These are phyloP conservation scores for Coemansia sp. DNA, from an alignment of 192 early-diverging fungal species.

Conservation along the genomic window DNA sequence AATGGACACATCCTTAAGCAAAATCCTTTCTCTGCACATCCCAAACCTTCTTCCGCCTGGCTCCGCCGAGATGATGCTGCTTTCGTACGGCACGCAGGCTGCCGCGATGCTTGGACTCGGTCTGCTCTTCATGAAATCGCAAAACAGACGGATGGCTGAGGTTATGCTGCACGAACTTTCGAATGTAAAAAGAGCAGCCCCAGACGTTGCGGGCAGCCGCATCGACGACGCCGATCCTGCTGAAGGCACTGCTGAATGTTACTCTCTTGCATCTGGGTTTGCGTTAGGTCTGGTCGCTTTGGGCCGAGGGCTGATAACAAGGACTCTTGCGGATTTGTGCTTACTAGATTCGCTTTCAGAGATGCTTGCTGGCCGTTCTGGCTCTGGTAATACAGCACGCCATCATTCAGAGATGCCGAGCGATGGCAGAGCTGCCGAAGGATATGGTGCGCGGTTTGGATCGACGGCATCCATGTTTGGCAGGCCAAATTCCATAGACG, in stretches of 20 bases:
- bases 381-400: neutral
- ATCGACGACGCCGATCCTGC: conserved; percentile 34
- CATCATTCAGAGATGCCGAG: neutral
- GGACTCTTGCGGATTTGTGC: conserved; percentile 58
- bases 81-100: conserved; percentile 65
- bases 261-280: conserved; percentile 79
- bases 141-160: conserved; percentile 69
- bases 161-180: conserved; percentile 70
- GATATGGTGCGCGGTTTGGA: neutral
- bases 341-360: conserved; percentile 61
- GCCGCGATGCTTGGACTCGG: conserved; percentile 78
- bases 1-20: conserved; percentile 62
- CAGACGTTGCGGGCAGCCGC: neutral
- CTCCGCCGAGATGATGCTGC: conserved; percentile 59
- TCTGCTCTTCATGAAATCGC: conserved; percentile 67
- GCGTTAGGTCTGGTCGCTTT: conserved; percentile 80
- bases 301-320: conserved; percentile 59
- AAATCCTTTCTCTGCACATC: conserved; percentile 75
- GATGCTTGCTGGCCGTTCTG: conserved; percentile 24
- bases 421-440: neutral
- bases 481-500: conserved; percentile 7
- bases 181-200: conserved; percentile 3
- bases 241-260: conserved; percentile 62
- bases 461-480: conserved; percentile 8
- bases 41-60: conserved; percentile 65